Percentiles rank a stretch among this genome's conserved stretches.
phyloP scores from a whole-genome alignment of 805 yeast genomes.

The Komagataella pastoris region DNA sequence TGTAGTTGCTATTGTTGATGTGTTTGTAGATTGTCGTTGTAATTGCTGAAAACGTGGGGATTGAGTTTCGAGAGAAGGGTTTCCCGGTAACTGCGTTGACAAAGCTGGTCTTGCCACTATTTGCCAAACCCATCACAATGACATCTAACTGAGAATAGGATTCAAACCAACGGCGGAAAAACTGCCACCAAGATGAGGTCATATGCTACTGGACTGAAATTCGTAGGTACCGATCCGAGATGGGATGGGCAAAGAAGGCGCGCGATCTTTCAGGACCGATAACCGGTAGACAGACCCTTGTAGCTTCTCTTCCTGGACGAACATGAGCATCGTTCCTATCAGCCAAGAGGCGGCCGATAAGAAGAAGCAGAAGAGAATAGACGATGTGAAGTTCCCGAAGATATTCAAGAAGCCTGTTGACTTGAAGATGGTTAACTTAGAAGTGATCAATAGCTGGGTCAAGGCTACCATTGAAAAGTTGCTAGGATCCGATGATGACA shows the following conservation, averaged over 20 bases:
- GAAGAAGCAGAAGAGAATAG: conserved; percentile 7
- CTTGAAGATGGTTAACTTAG: conserved; percentile 23
- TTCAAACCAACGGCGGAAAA: conserved; percentile 2
- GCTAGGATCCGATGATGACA: conserved; percentile 36
- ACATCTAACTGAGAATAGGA: conserved; percentile 10
- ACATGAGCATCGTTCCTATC: conserved; percentile 2
- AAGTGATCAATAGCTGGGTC: conserved; percentile 28
- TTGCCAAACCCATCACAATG: conserved; percentile 14
- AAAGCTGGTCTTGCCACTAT: conserved; percentile 17
- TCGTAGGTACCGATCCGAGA: not conserved
- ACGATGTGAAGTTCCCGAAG: conserved; percentile 18
- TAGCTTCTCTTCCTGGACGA: not conserved
- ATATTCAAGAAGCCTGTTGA: conserved; percentile 21
- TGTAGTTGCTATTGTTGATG: conserved; percentile 2
- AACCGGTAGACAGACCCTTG: conserved; percentile 3
- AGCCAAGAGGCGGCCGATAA: conserved; percentile 6
- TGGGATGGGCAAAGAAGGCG: not conserved
- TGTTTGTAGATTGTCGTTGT: not conserved
- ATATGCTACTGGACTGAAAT: not conserved
- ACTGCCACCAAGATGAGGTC: not conserved
- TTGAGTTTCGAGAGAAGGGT: conserved; percentile 2
- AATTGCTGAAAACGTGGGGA: conserved; percentile 3
- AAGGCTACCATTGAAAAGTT: conserved; percentile 16
- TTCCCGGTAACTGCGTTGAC: conserved; percentile 7
- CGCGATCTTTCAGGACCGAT: not conserved